These are phyloP conservation scores for Loxodes magnus DNA, from an alignment of 73 alveolate genomes.

Conservation along the genomic window DNA sequence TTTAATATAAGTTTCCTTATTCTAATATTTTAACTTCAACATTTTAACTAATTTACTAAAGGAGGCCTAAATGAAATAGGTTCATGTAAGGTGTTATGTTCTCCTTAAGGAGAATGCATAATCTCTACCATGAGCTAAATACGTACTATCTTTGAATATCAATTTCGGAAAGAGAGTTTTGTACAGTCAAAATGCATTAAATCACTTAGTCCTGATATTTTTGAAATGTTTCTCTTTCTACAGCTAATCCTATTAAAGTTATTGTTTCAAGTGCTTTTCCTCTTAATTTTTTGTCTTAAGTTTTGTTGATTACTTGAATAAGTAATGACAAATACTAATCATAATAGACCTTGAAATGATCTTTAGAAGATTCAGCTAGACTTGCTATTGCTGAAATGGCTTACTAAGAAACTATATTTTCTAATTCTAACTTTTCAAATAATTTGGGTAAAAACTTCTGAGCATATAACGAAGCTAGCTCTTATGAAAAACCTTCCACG, in stretches of 20 bases:
- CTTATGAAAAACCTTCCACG: conserved; percentile 55
- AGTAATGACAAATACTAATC: conserved; percentile 36
- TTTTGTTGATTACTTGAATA: conserved; percentile 29
- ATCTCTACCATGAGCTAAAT: conserved; percentile 80
- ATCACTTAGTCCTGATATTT: conserved; percentile 41
- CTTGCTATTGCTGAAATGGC: conserved; percentile 69
- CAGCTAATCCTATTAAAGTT: conserved; percentile 55
- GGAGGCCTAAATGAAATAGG: conserved; percentile 54
- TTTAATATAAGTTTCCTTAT: conserved; percentile 16
- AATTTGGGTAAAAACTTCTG: conserved; percentile 15
- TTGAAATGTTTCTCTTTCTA: conserved; percentile 55
- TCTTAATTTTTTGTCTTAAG: conserved; percentile 51
- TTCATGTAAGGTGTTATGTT: conserved; percentile 53
- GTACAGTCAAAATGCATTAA: conserved; percentile 40
- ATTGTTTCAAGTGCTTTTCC: conserved; percentile 74
- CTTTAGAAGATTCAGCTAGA: conserved; percentile 67
- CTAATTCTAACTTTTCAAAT: background rate
- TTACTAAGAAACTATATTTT: conserved; percentile 57
- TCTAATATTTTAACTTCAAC: conserved; percentile 42
- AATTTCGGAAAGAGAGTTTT: conserved; percentile 37
- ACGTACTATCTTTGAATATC: conserved; percentile 74
- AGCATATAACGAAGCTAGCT: conserved; percentile 4
- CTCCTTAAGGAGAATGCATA: conserved; percentile 45
- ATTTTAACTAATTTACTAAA: conserved; percentile 48
- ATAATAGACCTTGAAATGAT: conserved; percentile 43